Evolutionary conservation across 164 flowering plant genomes (phyloP), one percentile per base, ranked within the genome.

Genomic region (Protea cynaroides): DNA sequence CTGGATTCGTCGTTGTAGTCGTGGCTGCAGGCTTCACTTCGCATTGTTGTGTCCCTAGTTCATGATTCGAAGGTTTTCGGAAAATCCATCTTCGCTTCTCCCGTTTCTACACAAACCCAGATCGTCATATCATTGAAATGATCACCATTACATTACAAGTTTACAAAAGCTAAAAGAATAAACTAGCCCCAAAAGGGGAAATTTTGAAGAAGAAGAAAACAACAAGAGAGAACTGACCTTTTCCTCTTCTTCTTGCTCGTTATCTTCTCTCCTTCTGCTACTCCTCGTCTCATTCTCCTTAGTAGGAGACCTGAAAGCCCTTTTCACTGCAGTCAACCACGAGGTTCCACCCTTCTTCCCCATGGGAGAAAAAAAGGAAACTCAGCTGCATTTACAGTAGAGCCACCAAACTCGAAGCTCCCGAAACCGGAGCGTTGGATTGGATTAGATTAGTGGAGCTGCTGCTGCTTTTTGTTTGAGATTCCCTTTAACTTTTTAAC

Each of bases 241-340:
- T 66, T 86, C 84, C 21, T 86, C 87, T 55, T 83, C 90, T 46
- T 84, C 83, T 25, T 77, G 81, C 7, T 78, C 83, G 21, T 74
- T 70, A 3, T 84, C 85, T 19, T 80, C 86, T 69, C 76, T 79
- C 61, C 81, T 79, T 49, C 74, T 73, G 74, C 72, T 64, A 59
- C 67, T 69, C 56, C 64, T 84, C 56, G 73, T 73, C 15, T 78
- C 80, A 23, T 54, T 66, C 25, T 82, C 85, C 67, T 86, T 86
- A 2, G 86, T 71, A n/a, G 96, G 93, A 76, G 96, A 86, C 64
- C 87, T 69, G 73, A 89, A 87, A 19, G 86, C 96, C 73, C 79
- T 83, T 69, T 83, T 91, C 25, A 89, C 89, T 2, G 75, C 88
- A 7, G 78, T 81, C 62, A 89, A 65, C 96, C 89, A 84, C 9